phyloP scores from a whole-genome alignment of 306 rosid species.

The Crotalaria pallida region DNA sequence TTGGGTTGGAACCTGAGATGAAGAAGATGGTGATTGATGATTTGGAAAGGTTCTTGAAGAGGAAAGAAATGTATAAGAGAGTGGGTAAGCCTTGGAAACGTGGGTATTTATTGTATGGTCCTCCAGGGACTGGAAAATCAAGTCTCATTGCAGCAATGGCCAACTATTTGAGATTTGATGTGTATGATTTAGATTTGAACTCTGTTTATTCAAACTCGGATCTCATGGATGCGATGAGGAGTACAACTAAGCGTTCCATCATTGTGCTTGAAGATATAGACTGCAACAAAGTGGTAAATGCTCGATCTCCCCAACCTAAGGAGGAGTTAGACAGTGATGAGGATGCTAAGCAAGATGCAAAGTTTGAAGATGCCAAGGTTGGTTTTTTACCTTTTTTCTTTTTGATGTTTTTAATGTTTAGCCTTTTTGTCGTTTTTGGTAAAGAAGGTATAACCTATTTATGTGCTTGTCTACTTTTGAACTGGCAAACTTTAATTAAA shows the following conservation, averaged over 20 bases:
- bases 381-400: not conserved
- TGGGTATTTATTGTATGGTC: slow-evolving; percentile 36
- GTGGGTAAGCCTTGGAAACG: slow-evolving; percentile 49
- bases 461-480: too few species aligned
- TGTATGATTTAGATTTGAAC: slow-evolving; percentile 38
- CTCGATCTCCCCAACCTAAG: not conserved
- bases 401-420: too few species aligned
- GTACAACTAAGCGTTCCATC: slow-evolving; percentile 29
- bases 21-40: slow-evolving; percentile 25
- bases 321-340: not conserved
- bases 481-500: too few species aligned
- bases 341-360: too few species aligned
- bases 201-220: slow-evolving; percentile 16
- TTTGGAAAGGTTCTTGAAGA: slow-evolving; percentile 29
- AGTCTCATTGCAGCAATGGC: slow-evolving; percentile 41
- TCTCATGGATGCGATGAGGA: slow-evolving; percentile 18
- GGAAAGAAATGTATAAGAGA: slow-evolving; percentile 35
- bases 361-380: not conserved
- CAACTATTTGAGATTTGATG: slow-evolving; percentile 31
- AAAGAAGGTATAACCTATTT: too few species aligned
- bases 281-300: slow-evolving; percentile 26
- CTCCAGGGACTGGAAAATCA: slow-evolving; percentile 46
- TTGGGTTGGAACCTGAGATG: slow-evolving; percentile 31
- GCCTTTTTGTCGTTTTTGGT: too few species aligned
- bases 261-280: slow-evolving; percentile 46